Evolutionary conservation across 2,329 filamentous ascomycete genomes (phyloP), one percentile per base, ranked within the genome.

Genomic region (Balansia obtecta): DNA sequence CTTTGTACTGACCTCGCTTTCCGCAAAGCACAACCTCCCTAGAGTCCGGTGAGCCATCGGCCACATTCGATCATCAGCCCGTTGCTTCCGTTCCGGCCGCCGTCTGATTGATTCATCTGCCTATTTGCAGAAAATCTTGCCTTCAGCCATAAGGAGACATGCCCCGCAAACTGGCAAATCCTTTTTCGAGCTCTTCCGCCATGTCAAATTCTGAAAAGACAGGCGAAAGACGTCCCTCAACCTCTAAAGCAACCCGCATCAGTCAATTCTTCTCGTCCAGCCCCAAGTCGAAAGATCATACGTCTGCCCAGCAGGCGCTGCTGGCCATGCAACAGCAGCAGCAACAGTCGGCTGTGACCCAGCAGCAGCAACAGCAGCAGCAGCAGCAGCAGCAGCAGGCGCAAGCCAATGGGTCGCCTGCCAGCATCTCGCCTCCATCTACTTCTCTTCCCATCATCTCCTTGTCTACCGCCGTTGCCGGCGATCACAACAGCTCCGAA

Each of bases 381-480:
- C 45, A 51, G 12, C 55, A 55, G 48, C 53, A 55, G 34, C 55
- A 53, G 32, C 50, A 53, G 49, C 53, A 54, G 32, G 37, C 32
- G 15, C 51, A 45, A 15, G 50, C 56, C 52, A 69, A 69, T 53
- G 63, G 70, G 48, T 73, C 78, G 48, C 76, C 82, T 40, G 76
- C 79, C 52, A 77, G 81, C 54, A 84, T 88, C 61, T 83, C 81
- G 56, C 78, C 81, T 52, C 77, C 88, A 41, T 83, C 85, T 52
- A 71, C 90, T 56, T 86, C 88, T 45, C 73, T 96, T 60, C 91
- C 91, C 39, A 91, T 85, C 49, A 96, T 97, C 62, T 95, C 88
- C 41, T 77, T 97, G 51, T 95, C 91, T 12, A 89, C 88, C 41
- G 88, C 88, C 46, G 86, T 82, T 32, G 85, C 81, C 55, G 86